Conservation (phyloP, 768 basidiomycete species). For the Peribolospora kevripleyi region DNA sequence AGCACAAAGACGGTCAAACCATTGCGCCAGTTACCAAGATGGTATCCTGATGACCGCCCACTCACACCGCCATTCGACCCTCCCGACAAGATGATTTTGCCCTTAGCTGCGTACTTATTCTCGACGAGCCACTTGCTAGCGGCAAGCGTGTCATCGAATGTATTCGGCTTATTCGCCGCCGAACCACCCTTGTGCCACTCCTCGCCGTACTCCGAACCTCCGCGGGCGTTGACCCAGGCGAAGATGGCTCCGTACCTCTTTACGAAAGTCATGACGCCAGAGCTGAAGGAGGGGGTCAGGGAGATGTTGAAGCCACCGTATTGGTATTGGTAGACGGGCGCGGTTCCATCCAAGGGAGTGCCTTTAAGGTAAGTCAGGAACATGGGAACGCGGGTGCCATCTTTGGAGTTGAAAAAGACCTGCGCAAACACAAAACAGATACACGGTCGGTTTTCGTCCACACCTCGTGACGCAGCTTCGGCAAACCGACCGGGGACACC, state of each 20-base stretch:
- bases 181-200: slow-evolving; percentile 58
- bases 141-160: slow-evolving; percentile 35
- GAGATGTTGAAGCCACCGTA: slow-evolving; percentile 62
- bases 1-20: too few relatives aligned
- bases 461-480: not conserved
- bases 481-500: not conserved
- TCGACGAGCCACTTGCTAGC: slow-evolving; percentile 37
- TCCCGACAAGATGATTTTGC: slow-evolving; percentile 53
- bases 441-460: not conserved
- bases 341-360: slow-evolving; percentile 45
- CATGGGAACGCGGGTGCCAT: slow-evolving; percentile 62
- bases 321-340: slow-evolving; percentile 53
- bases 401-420: slow-evolving; percentile 58
- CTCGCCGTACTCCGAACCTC: slow-evolving; percentile 57
- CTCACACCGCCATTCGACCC: slow-evolving; percentile 52
- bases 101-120: slow-evolving; percentile 40
- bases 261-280: slow-evolving; percentile 36
- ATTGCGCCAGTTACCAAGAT: too few relatives aligned
- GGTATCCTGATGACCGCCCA: too few relatives aligned
- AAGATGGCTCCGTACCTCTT: slow-evolving; percentile 43
- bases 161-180: slow-evolving; percentile 35
- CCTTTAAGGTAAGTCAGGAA: slow-evolving; percentile 54
- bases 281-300: slow-evolving; percentile 46
- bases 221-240: slow-evolving; percentile 32
- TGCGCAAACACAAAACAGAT: slow-evolving; percentile 9